Conservation (phyloP, 306 rosid species). For the Comarum palustre region DNA sequence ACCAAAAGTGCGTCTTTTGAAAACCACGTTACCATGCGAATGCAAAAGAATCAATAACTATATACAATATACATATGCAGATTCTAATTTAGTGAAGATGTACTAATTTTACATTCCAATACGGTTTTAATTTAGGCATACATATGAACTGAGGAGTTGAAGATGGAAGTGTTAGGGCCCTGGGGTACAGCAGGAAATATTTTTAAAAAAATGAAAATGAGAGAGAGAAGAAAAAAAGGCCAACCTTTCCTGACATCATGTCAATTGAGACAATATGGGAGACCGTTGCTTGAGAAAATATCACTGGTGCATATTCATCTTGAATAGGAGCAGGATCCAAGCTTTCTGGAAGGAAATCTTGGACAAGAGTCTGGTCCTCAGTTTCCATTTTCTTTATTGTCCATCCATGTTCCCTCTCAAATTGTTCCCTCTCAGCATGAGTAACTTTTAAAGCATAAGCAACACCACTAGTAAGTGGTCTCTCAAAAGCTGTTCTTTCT, state of each 20-base stretch:
- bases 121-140: neutral
- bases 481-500: constrained; percentile 83
- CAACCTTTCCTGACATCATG: constrained; percentile 99
- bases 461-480: constrained; percentile 96
- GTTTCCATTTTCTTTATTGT: constrained; percentile 85
- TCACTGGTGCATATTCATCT: constrained; percentile 97
- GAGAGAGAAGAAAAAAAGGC: constrained; percentile 11
- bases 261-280: constrained; percentile 97
- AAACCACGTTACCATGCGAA: neutral
- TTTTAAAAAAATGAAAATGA: neutral
- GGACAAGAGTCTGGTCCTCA: constrained; percentile 83
- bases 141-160: neutral
- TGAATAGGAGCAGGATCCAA: constrained; percentile 88
- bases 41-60: neutral
- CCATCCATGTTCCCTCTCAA: constrained; percentile 88
- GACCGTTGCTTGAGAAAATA: constrained; percentile 97
- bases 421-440: constrained; percentile 68
- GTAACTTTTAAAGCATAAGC: constrained; percentile 91
- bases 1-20: neutral
- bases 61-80: neutral
- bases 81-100: neutral
- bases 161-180: neutral
- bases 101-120: neutral
- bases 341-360: constrained; percentile 86
- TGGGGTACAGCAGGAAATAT: neutral